Conservation (phyloP, 139 green algal species). For the Haematococcus sp. region DNA sequence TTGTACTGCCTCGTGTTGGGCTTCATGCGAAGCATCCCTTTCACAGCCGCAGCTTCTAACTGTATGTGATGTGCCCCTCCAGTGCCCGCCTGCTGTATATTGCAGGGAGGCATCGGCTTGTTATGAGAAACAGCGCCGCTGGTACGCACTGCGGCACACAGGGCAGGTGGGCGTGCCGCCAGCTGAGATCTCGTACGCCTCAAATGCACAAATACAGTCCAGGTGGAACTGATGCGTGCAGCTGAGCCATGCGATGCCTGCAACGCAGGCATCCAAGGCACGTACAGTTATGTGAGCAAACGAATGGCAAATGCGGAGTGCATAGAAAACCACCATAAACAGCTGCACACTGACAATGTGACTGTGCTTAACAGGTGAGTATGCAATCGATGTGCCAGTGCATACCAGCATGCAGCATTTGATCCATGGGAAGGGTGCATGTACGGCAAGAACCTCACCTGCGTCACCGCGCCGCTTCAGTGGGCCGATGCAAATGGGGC, state of each 20-base stretch:
- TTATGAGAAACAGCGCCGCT: constrained; percentile 28
- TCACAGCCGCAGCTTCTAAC: no score
- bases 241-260: constrained; percentile 55
- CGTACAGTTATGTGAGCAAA: no score
- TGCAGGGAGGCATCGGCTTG: constrained; percentile 1
- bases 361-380: not conserved
- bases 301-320: no score
- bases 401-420: constrained; percentile 1
- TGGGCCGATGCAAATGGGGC: constrained; percentile 59
- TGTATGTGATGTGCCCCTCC: no score
- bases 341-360: no score
- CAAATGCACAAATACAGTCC: constrained; percentile 59
- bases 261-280: no score
- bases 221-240: constrained; percentile 68
- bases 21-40: no score
- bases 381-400: not conserved
- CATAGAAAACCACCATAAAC: no score
- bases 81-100: no score
- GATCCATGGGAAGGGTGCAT: no score
- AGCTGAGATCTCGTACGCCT: constrained; percentile 54
- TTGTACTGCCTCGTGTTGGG: no score
- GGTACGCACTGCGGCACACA: constrained; percentile 51
- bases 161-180: constrained; percentile 39
- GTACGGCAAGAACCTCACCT: constrained; percentile 3
- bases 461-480: constrained; percentile 25